Conservation (phyloP, 2,329 filamentous ascomycete species). For the Fusarium duplospermum region DNA sequence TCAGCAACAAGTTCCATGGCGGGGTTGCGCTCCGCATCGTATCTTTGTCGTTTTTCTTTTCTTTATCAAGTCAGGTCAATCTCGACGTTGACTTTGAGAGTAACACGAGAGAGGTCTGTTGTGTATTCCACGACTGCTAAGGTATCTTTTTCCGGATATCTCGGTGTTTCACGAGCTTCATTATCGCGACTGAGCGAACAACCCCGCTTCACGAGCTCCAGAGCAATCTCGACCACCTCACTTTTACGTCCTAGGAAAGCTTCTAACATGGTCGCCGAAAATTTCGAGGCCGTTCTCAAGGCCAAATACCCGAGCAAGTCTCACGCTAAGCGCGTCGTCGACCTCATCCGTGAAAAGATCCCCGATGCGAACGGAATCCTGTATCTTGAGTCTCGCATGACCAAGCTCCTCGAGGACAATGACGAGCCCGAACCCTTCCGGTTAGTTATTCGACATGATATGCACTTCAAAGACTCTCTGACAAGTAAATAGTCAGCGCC, state of each 20-base stretch:
- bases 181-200: neutral
- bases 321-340: conserved; percentile 86
- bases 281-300: conserved; percentile 65
- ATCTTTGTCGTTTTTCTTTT: conserved; percentile 7
- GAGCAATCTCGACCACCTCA: conserved; percentile 8
- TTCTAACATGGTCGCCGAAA: conserved; percentile 51
- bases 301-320: conserved; percentile 85
- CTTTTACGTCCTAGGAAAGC: neutral
- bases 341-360: conserved; percentile 76
- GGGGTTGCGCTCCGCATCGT: conserved; percentile 29
- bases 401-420: conserved; percentile 87
- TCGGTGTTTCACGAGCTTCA: neutral
- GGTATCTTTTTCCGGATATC: neutral
- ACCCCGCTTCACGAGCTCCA: conserved; percentile 14
- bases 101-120: neutral
- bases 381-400: conserved; percentile 89
- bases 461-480: neutral
- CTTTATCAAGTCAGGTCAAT: neutral
- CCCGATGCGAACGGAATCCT: conserved; percentile 76
- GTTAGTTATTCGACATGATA: conserved; percentile 55
- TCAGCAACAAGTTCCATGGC: conserved; percentile 32
- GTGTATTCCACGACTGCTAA: neutral
- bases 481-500: conserved; percentile 73
- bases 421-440: conserved; percentile 86
- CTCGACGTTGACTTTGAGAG: neutral